Base-by-base conservation (phyloP, 208 protist genomes). In the Leptomonas pyrrhocoris region DNA sequence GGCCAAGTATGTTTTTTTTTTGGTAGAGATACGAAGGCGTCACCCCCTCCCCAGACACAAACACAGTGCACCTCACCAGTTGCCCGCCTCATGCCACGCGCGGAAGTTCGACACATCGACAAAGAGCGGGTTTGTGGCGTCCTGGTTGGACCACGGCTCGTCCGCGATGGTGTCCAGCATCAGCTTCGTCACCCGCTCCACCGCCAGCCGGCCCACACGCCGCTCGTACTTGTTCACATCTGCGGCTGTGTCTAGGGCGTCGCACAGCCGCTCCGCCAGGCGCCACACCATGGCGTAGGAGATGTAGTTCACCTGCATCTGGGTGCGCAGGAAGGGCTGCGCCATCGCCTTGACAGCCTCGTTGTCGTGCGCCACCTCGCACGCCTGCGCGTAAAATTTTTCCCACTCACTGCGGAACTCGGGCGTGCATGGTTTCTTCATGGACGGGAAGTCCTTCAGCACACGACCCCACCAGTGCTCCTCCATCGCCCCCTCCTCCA, bases 131-230 rank as follows among this genome's bases (percentile, higher is more conserved):
- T 68, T 94, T 46, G 88, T 94, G 15, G 77, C 55, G 38, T 94
- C 86, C 46, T 85, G 54, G 80, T 89, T 64, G 2, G 89, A 77
- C 92, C 92, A 96, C 21, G 89, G 88, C 74, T 96, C 81, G 55
- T 92, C 85, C 2, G 81, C 88, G 59, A 96, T 85, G 25, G 92
- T 96, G 74, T 96, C 89, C 15, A 95, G 77, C 83, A 90, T 84
- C 36, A 94, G 77, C 67, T 95, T 96, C 25, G 92, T 95, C 55
- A 96, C 84, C 3, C 87, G 88, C 83, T 96, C 92, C 54, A 92
- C 76, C 25, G 66, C 84, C n/a, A 84, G 60, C 25, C 86, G 78
- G 9, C 83, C 81, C 0, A 76, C 64, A 49, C 81, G 85, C 28
- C 70, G 74, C 74, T 88, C 86, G 55, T 94, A 84, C 36, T 49